Evolutionary conservation across 768 basidiomycete genomes (phyloP), one percentile per base, ranked within the genome.

Genomic region (Hygrophorus russula): DNA sequence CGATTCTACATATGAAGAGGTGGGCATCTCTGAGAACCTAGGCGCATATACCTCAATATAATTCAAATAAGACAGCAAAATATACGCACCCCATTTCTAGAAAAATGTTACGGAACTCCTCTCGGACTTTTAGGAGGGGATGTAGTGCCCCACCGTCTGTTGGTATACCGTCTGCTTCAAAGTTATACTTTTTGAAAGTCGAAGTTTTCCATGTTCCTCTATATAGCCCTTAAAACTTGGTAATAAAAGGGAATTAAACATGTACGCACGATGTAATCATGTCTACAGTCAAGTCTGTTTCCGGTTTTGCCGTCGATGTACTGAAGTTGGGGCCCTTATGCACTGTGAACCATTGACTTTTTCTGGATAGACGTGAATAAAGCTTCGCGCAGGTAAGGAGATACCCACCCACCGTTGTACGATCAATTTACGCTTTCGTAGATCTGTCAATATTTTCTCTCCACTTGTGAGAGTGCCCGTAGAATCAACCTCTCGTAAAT

Each of bases 11-110:
- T 90, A 99, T 43, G 82, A 80, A 39, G 80, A 79, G 7, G 96
- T 98, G 11, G 93, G 91, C 96, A 99, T 99, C 64, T 99, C 96
- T 38, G 91, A 82, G 65, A 98, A 99, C 8, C 94, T 98, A 51
- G 12, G 12, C 14, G 42, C 19, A 28, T 10, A 42, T 52, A 30
- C 41, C 27, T 33, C 24, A 39, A 18, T n/a, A 14, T 27, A 6
- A 47, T 37, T 20, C 42, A 36, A 1, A 24, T 33, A 12, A 24
- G 2, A 4, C 24, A 17, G 12, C 27, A 24, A 5, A 41, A 11
- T 41, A 18, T 5, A 61, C 77, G 41, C 49, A 97, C 94, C 96
- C 96, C 93, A 98, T 98, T 61, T 99, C 96, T 53, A 99, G 73
- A 73, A 99, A 99, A 56, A 98, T 97, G 59, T 85, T 85, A 41